Evolutionary conservation across 805 yeast genomes (phyloP).

Genomic region (Candida odintsovae): DNA sequence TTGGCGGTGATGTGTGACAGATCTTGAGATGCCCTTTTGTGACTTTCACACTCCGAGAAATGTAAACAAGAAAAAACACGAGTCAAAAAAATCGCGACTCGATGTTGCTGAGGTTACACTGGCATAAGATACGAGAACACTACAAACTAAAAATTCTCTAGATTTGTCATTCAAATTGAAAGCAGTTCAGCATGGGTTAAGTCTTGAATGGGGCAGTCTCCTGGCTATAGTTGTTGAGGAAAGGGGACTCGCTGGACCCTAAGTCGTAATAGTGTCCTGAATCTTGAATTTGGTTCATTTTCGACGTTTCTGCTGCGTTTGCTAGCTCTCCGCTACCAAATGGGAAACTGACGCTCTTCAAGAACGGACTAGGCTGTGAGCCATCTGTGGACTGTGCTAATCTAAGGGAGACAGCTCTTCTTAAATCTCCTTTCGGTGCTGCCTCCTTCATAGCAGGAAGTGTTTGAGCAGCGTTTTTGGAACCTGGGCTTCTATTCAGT

Average conservation of each 20-base stretch:
- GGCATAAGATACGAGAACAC: background rate
- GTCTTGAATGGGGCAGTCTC: background rate
- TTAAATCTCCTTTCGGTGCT: background rate
- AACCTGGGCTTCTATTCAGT: background rate
- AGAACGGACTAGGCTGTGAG: slow-evolving; percentile 4
- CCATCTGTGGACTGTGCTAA: background rate
- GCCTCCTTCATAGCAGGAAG: background rate
- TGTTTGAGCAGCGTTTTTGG: background rate
- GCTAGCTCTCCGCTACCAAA: slow-evolving; percentile 4
- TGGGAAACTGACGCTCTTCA: slow-evolving; percentile 12
- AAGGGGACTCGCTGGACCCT: slow-evolving; percentile 10
- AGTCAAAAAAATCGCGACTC: background rate
- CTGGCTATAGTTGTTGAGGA: slow-evolving; percentile 1
- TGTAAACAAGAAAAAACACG: background rate
- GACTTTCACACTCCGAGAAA: background rate
- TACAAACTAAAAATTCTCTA: too few species aligned
- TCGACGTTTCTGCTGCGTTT: background rate
- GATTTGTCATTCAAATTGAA: too few species aligned
- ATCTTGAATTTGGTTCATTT: background rate
- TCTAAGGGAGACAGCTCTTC: background rate
- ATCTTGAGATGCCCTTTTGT: background rate
- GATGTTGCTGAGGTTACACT: background rate
- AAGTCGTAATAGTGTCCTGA: slow-evolving; percentile 17
- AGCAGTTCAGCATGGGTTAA: too few species aligned
- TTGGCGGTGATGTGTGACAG: background rate